Evolutionary conservation across 257 asterid genomes (phyloP), one percentile per base, ranked within the genome.

Genomic region (Capsicum chinense): DNA sequence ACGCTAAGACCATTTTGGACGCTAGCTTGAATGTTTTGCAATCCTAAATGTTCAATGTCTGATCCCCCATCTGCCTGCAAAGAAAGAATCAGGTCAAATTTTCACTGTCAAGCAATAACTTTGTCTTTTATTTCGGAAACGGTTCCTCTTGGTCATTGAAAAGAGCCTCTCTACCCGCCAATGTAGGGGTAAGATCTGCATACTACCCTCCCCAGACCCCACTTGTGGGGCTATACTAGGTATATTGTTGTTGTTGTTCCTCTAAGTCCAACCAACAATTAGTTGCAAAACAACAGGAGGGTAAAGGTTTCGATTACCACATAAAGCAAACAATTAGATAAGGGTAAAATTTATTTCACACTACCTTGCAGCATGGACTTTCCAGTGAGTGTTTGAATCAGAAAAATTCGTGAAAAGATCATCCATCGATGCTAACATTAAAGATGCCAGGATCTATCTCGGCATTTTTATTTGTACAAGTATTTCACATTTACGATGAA

Each of bases 371-470:
- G 52, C 90, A 89, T 37, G 96, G 97, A 68, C 88, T 92, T 93
- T 84, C 98, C 94, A 0, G 98, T 94, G 60, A 93, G 94, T n/a
- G 93, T 93, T 84, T 93, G 93, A 87, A 94, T 94, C 90, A 94
- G 89, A 84, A 94, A 92, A 76, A 92, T 89, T 1, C 92, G 84
- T 9, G 98, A 84, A 81, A 98, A 91, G 86, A 94, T 91, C 56
- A 95, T 84, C 88, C 91, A 84, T 95, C 97, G 80, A 95, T 95
- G 79, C 93, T 89, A 87, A 93, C 90, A 90, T 94, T 94, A 86
- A 39, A 90, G 94, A 90, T 92, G 98, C 98, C 98, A 94, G 39
- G 99, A 89, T 79, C 98, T 67, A 92, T 90, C 92, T 96, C 98
- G 5, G 44, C 44, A 39, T 3, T 39, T 2, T 39, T 39, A 39